Evolutionary conservation across 2,329 filamentous ascomycete genomes (phyloP).

Genomic region (Pseudopyricularia javanii): DNA sequence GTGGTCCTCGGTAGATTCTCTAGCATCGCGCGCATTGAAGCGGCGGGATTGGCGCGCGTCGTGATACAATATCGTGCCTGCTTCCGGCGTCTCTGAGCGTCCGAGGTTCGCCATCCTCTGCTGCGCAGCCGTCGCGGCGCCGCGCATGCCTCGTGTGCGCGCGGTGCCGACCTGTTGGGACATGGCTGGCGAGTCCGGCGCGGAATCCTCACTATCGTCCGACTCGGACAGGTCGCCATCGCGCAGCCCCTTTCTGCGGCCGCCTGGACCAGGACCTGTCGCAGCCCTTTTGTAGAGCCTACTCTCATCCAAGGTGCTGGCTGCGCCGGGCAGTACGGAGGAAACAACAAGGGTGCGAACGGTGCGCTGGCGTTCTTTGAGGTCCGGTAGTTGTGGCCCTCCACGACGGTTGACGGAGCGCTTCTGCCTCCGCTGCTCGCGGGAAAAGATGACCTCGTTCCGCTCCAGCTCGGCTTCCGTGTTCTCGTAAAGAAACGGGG

Average conservation of each 20-base stretch:
- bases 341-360: slow-evolving; percentile 89
- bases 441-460: slow-evolving; percentile 83
- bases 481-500: slow-evolving; percentile 87
- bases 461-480: slow-evolving; percentile 82
- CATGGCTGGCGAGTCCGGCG: slow-evolving; percentile 71
- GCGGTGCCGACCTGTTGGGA: slow-evolving; percentile 66
- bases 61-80: slow-evolving; percentile 41
- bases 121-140: slow-evolving; percentile 75
- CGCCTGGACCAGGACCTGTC: background rate
- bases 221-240: slow-evolving; percentile 75
- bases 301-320: slow-evolving; percentile 67
- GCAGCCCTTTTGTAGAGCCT: slow-evolving; percentile 63
- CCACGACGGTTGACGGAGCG: slow-evolving; percentile 87
- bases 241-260: slow-evolving; percentile 23
- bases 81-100: slow-evolving; percentile 83
- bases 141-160: slow-evolving; percentile 77
- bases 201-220: slow-evolving; percentile 82
- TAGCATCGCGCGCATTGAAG: slow-evolving; percentile 44
- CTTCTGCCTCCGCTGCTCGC: slow-evolving; percentile 90
- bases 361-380: slow-evolving; percentile 87
- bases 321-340: slow-evolving; percentile 81
- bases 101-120: slow-evolving; percentile 73
- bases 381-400: slow-evolving; percentile 84
- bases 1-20: slow-evolving; percentile 72
- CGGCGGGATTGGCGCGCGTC: slow-evolving; percentile 59